Conservation (phyloP, 2,329 filamentous ascomycete genomes). For the Aspergillus hortae region DNA sequence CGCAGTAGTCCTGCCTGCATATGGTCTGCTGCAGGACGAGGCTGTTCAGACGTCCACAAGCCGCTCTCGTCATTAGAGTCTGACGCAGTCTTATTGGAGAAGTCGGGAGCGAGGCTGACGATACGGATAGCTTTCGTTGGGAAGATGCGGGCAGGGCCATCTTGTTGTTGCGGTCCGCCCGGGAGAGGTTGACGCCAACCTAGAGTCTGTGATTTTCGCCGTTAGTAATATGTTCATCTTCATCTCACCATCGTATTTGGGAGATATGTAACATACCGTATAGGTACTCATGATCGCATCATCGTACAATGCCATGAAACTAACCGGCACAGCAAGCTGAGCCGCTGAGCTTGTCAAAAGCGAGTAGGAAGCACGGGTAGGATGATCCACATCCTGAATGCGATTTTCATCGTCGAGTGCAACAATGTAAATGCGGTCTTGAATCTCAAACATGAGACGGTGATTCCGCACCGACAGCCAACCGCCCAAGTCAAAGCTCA, state of each 20-base stretch:
- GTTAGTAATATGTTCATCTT: too few relatives aligned
- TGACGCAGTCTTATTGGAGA: conserved; percentile 8
- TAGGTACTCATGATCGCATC: conserved; percentile 48
- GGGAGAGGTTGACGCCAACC: conserved; percentile 26
- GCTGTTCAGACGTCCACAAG: conserved; percentile 6
- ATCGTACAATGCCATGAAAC: conserved; percentile 47
- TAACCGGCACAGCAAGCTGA: conserved; percentile 42
- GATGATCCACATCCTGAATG: conserved; percentile 18
- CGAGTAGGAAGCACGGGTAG: conserved; percentile 28
- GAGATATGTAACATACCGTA: conserved; percentile 24
- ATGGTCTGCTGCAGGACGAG: conserved; percentile 13
- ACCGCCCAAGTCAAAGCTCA: conserved; percentile 45
- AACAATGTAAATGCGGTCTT: conserved; percentile 43
- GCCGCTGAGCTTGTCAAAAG: conserved; percentile 34
- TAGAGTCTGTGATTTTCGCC: conserved; percentile 21
- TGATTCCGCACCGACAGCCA: conserved; percentile 45
- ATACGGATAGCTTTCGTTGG: conserved; percentile 41
- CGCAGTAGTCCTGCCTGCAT: conserved; percentile 20
- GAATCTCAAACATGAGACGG: conserved; percentile 44
- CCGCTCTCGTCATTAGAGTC: conserved; percentile 1
- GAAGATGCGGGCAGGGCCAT: conserved; percentile 31
- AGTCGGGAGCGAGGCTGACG: conserved; percentile 34
- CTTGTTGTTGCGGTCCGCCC: conserved; percentile 16
- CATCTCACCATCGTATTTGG: too few relatives aligned
- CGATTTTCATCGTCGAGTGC: conserved; percentile 34